Evolutionary conservation across 1,284 basidiomycete genomes (phyloP), one percentile per base, ranked within the genome.

Genomic region (Trametes versicolor): DNA sequence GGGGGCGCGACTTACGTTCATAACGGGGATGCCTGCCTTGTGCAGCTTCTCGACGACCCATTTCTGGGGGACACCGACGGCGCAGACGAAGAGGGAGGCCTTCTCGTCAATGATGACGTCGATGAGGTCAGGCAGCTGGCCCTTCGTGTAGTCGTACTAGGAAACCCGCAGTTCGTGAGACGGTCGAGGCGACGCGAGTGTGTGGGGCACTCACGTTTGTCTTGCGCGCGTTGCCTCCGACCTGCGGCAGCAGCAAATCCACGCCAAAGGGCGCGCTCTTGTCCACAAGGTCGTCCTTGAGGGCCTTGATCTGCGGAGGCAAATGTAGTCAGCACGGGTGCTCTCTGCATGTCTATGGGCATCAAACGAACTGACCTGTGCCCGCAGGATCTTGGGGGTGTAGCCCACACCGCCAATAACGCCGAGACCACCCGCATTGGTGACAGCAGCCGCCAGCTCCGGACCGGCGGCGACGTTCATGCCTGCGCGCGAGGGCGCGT

Each of bases 401-500:
- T 91, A 93, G 1, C 93, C 91, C 34, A 94, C 81, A 60, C 95
- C 94, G 58, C 95, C 95, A 67, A 97, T 93, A 63, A 96, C 93
- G 65, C 95, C 95, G 37, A 97, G 75, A 56, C 95, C 95, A 51
- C 93, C 93, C 39, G 93, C 94, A 72, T 96, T 96, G 43, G 89
- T 92, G 60, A 95, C 93, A 43, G 93, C 95, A 51, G 95, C 95
- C 21, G 93, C 92, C 21, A 96, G 86, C 75, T 94, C 92, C 21
- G 94, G 93, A 19, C 94, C 94, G 54, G 94, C 92, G 41, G 93
- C 93, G 21, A 94, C 91, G 74, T 95, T 95, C 94, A 95, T 95
- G 21, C 93, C 91, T 80, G 62, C 36, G 34, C 25, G 17, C 15
- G 17, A 56, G 12, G 19, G 9, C 41, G 41, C 41, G 15, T 43